A percentile compares a stretch with the other conserved stretches of the same genome.
These are phyloP conservation scores for Saksenaea oblongispora DNA, from an alignment of 371 early-diverging fungal species.

Conservation along the genomic window DNA sequence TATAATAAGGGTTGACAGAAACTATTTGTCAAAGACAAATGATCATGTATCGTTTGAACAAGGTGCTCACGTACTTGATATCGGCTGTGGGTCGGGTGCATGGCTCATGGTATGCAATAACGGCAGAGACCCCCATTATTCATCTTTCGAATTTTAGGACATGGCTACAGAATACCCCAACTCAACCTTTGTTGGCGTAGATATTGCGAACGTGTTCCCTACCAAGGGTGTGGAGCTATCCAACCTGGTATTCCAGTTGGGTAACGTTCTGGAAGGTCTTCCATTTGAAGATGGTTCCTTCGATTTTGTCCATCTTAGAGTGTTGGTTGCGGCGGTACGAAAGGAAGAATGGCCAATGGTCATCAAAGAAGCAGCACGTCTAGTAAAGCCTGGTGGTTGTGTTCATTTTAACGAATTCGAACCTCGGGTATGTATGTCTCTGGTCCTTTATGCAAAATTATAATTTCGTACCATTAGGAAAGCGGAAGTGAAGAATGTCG, in stretches of 20 bases:
- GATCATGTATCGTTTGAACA: neutral
- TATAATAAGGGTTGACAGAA: neutral
- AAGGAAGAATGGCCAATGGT: neutral
- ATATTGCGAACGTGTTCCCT: constrained; percentile 18
- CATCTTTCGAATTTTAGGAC: constrained; percentile 20
- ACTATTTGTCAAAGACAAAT: constrained; percentile 2
- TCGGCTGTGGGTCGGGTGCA: constrained; percentile 32
- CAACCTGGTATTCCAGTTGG: constrained; percentile 3
- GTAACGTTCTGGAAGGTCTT: constrained; percentile 1
- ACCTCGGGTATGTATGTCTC: neutral
- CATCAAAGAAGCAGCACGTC: neutral
- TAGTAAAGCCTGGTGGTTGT: neutral
- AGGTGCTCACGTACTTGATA: constrained; percentile 9
- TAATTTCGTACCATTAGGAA: neutral
- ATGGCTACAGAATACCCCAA: constrained; percentile 52
- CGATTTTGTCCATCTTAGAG: constrained; percentile 4
- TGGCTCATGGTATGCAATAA: constrained; percentile 23
- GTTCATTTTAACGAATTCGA: neutral
- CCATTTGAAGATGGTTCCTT: neutral
- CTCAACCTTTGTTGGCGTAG: constrained; percentile 35
- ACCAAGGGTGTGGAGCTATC: neutral
- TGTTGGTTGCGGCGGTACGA: neutral
- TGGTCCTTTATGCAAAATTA: neutral
- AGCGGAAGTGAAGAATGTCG: constrained; percentile 3
- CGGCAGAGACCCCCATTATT: neutral